Base-by-base conservation (phyloP, 495 filamentous ascomycete species). In the Hypoxylon fragiforme region DNA sequence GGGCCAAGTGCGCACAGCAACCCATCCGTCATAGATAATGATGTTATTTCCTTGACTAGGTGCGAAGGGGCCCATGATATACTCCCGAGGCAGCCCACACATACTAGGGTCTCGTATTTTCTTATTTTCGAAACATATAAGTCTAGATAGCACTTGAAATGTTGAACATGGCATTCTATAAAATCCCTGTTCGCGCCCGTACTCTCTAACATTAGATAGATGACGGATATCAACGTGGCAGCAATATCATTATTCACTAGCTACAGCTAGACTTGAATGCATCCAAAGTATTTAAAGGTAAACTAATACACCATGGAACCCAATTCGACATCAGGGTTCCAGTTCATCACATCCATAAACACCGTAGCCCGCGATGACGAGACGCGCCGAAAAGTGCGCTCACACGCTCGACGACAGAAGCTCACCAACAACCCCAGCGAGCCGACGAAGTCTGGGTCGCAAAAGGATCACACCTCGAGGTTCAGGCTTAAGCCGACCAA, bases 291-390 rank as follows among this genome's bases (percentile, higher is more conserved):
- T n/a, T n/a, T n/a, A n/a, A n/a, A n/a, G n/a, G n/a, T n/a, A n/a
- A n/a, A n/a, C 30, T 16, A 22, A 7, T 24, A 36, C 51, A 35
- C 50, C 45, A 51, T 55, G 57, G 51, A 20, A 15, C 11, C 57
- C 7, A 43, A 7, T 14, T 20, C 47, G 35, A 15, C 31, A 12
- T 59, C 61, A n/a, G 55, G 48, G 9, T 67, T 67, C 18, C 64
- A 67, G 22, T 67, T 67, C 58, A 67, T 67, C 21, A 67, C 64
- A 32, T 67, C 64, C 19, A 67, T 67, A 41, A 67, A 62, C 41
- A 67, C 64, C 8, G 64, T 67, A 26, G 54, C 55, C 35, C 64
- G 62, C 36, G 64, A 67, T 61, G 64, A 65, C n/a, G 64, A 67
- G 42, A 67, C 64, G 7, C 62, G 64, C 22, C 62, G 64, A 20